Conservation (phyloP, 2,329 filamentous ascomycete genomes). For the Aaosphaeria pasadenensis region DNA sequence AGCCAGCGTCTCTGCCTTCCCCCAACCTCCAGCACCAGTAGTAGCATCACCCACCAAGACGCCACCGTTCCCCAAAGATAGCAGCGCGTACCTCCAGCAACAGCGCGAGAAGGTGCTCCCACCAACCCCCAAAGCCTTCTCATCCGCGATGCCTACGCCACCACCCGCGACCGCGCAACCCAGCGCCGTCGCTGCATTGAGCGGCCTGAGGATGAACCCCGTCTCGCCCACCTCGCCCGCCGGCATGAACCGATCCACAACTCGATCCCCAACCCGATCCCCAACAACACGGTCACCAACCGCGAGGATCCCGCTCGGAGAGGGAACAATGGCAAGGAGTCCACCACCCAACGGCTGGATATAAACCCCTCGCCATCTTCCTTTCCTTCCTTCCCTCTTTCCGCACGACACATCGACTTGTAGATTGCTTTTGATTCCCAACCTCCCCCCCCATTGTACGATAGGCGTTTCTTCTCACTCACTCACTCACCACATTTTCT, state of each 20-base stretch:
- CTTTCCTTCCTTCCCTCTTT: not conserved
- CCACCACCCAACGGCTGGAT: constrained; percentile 35
- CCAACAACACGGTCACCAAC: constrained; percentile 21
- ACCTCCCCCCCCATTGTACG: constrained; percentile 5
- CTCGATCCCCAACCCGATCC: not conserved
- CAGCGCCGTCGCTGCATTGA: constrained; percentile 12
- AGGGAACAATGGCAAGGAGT: constrained; percentile 35
- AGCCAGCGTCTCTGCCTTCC: constrained; percentile 16
- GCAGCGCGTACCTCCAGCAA: constrained; percentile 27
- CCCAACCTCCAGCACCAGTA: constrained; percentile 12
- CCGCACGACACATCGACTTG: constrained; percentile 4
- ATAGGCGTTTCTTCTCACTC: not conserved
- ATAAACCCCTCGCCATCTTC: constrained; percentile 8
- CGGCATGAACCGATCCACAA: not conserved
- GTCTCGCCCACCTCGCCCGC: constrained; percentile 19
- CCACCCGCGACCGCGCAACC: constrained; percentile 5
- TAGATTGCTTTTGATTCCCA: constrained; percentile 19
- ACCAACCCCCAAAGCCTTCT: constrained; percentile 15
- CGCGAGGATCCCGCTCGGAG: constrained; percentile 30
- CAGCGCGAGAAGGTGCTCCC: constrained; percentile 35
- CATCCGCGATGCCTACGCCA: constrained; percentile 6
- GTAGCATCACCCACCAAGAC: constrained; percentile 20
- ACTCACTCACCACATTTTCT: no score
- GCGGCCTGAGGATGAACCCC: constrained; percentile 35
- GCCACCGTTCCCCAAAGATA: constrained; percentile 26